phyloP scores from a whole-genome alignment of 306 rosid genomes.

The Medicago truncatula region DNA sequence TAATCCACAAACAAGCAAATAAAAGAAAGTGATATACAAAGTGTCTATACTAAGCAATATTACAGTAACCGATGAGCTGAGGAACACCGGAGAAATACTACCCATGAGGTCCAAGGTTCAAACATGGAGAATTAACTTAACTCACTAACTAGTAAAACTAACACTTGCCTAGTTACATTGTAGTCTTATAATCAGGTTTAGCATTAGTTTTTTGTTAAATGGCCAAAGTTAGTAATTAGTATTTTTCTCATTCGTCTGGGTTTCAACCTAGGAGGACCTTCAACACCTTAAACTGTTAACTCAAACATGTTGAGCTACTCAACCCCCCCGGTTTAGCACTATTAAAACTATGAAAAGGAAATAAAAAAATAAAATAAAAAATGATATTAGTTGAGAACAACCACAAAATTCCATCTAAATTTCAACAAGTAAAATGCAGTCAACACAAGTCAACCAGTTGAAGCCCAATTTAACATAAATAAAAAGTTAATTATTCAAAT shows the following conservation, averaged over 20 bases:
- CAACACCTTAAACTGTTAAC: too few relatives aligned
- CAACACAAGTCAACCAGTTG: conserved; percentile 29
- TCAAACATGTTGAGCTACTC: too few relatives aligned
- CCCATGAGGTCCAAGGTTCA: not conserved
- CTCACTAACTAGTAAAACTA: not conserved
- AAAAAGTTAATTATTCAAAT: too few relatives aligned
- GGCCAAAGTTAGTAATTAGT: too few relatives aligned
- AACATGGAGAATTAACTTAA: not conserved
- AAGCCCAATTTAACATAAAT: not conserved
- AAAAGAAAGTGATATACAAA: conserved; percentile 32
- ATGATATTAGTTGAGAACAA: not conserved
- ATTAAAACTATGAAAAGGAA: conserved; percentile 4
- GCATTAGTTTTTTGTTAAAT: not conserved
- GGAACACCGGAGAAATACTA: not conserved
- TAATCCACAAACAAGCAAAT: conserved; percentile 34
- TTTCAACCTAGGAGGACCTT: too few relatives aligned
- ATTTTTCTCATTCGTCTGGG: too few relatives aligned
- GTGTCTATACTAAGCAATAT: conserved; percentile 1
- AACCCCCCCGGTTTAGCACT: not conserved
- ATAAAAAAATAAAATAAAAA: not conserved
- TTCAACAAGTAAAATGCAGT: not conserved
- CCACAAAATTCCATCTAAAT: conserved; percentile 14
- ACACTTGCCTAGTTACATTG: not conserved
- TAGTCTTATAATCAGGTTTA: not conserved
- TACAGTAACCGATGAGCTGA: not conserved